Percentiles rank a stretch among this genome's conserved stretches.
phyloP scores from a whole-genome alignment of 176 grass and related monocot genomes.

The Oryza punctata region DNA sequence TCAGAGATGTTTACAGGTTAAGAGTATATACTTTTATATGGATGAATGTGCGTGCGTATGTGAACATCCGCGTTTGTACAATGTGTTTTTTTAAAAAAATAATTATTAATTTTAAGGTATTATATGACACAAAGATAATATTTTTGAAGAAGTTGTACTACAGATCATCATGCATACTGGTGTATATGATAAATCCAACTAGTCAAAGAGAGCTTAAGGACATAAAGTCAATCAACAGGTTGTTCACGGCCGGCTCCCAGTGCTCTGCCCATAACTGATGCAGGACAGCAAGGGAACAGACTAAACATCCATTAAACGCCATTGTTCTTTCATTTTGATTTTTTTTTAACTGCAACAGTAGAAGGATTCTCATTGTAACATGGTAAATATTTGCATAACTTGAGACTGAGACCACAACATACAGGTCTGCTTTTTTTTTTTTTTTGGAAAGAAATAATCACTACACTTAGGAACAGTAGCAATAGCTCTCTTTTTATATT shows the following conservation, averaged over 20 bases:
- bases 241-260: slow-evolving; percentile 10
- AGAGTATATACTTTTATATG: too few relatives aligned
- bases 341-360: slow-evolving; percentile 13
- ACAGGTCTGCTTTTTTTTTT: neutral
- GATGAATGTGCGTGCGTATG: too few relatives aligned
- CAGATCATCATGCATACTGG: slow-evolving; percentile 3
- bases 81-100: too few relatives aligned
- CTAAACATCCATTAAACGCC: slow-evolving; percentile 28
- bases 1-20: too few relatives aligned
- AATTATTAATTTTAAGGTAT: neutral
- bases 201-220: slow-evolving; percentile 32
- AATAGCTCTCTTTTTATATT: slow-evolving; percentile 51
- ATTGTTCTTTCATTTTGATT: slow-evolving; percentile 17
- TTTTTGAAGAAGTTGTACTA: neutral
- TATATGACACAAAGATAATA: neutral
- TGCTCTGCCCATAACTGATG: slow-evolving; percentile 39
- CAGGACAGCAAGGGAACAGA: slow-evolving; percentile 39
- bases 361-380: slow-evolving; percentile 8
- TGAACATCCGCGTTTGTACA: too few relatives aligned
- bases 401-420: neutral
- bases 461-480: slow-evolving; percentile 15
- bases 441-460: neutral
- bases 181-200: neutral
- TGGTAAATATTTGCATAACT: slow-evolving; percentile 18
- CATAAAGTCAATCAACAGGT: slow-evolving; percentile 37